These are phyloP conservation scores for Fusarium drepaniforme DNA, from an alignment of 2,329 filamentous ascomycete genomes.

Conservation along the genomic window DNA sequence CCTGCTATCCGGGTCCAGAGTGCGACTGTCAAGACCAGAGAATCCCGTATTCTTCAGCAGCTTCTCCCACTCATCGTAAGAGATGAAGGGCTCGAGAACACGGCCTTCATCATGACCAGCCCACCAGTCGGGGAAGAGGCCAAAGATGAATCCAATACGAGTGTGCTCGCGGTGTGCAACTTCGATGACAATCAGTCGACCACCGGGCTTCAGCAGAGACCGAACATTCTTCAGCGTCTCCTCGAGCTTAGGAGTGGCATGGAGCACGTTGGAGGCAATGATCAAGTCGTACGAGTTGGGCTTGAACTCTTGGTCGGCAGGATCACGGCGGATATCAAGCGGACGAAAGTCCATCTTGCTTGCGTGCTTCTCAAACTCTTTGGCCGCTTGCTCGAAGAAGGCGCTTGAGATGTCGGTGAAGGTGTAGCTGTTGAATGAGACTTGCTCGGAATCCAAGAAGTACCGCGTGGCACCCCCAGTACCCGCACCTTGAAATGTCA, in stretches of 20 bases:
- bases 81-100: neutral
- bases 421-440: neutral
- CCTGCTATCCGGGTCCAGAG: neutral
- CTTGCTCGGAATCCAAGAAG: neutral
- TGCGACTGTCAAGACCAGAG: neutral
- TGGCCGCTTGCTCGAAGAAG: slow-evolving; percentile 15
- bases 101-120: neutral
- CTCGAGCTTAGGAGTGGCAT: slow-evolving; percentile 14
- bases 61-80: neutral
- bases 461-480: slow-evolving; percentile 5
- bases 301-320: slow-evolving; percentile 14
- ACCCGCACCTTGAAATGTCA: neutral
- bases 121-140: slow-evolving; percentile 7
- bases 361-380: slow-evolving; percentile 7
- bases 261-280: slow-evolving; percentile 18
- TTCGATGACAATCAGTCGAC: slow-evolving; percentile 14
- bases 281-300: slow-evolving; percentile 21
- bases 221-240: slow-evolving; percentile 14
- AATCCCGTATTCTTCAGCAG: neutral
- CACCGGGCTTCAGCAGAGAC: slow-evolving; percentile 21
- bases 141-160: slow-evolving; percentile 3
- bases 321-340: slow-evolving; percentile 12
- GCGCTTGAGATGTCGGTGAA: slow-evolving; percentile 11
- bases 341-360: slow-evolving; percentile 12
- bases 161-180: neutral